phyloP scores from a whole-genome alignment of 2,329 filamentous ascomycete genomes.

The Didymella pomorum region DNA sequence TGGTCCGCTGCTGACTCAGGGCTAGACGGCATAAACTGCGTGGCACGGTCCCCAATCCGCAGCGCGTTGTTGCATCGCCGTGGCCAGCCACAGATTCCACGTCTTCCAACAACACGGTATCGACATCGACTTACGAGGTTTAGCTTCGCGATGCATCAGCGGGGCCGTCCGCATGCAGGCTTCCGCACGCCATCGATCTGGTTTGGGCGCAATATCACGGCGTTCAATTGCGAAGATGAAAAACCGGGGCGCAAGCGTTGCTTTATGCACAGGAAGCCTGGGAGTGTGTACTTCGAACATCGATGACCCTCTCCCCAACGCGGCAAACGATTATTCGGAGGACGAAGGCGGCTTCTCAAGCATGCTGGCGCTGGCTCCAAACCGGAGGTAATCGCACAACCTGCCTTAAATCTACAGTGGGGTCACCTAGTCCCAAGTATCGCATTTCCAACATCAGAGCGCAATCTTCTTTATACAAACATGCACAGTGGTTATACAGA shows the following conservation, averaged over 20 bases:
- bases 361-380: too few relatives aligned
- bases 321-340: too few relatives aligned
- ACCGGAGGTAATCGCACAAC: too few relatives aligned
- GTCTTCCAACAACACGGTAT: neutral
- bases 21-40: neutral
- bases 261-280: too few relatives aligned
- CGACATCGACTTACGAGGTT: neutral
- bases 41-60: neutral
- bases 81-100: neutral
- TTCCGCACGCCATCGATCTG: neutral
- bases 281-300: too few relatives aligned
- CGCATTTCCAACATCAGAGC: too few relatives aligned
- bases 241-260: neutral
- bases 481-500: too few relatives aligned
- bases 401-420: too few relatives aligned
- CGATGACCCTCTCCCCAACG: too few relatives aligned
- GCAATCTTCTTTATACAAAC: too few relatives aligned
- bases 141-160: neutral
- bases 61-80: neutral
- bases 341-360: too few relatives aligned
- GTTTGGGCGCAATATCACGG: neutral
- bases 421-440: too few relatives aligned
- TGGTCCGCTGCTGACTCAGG: constrained; percentile 6
- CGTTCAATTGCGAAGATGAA: neutral
- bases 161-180: neutral